Evolutionary conservation across 441 rosid genomes (phyloP).

Genomic region (Metrosideros polymorpha): DNA sequence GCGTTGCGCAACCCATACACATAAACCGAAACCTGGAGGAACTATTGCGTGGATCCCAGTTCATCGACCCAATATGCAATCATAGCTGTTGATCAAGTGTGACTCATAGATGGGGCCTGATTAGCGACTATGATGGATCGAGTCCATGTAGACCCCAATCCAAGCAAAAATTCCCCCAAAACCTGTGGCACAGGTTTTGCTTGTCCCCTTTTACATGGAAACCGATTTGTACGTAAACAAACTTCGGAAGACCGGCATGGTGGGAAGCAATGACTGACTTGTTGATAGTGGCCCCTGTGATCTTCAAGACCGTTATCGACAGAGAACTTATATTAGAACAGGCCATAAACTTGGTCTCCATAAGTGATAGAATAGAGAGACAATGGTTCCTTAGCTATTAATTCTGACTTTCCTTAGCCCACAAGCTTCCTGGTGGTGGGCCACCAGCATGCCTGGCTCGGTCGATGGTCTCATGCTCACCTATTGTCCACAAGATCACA

Average conservation of each 20-base stretch:
- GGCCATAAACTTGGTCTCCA: neutral
- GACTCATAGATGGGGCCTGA: too few relatives aligned
- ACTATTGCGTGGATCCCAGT: neutral
- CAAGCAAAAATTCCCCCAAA: neutral
- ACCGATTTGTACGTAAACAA: neutral
- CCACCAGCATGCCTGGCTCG: too few relatives aligned
- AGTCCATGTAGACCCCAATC: neutral
- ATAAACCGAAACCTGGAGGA: neutral
- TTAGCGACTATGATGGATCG: neutral
- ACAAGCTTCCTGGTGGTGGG: neutral
- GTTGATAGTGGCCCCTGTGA: too few relatives aligned
- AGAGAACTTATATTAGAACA: neutral
- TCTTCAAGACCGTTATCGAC: neutral
- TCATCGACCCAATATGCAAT: neutral
- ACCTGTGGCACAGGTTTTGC: neutral
- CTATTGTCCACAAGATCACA: neutral
- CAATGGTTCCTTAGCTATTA: neutral
- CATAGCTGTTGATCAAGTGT: neutral
- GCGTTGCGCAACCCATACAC: neutral
- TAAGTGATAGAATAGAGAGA: fast-evolving
- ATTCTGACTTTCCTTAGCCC: neutral
- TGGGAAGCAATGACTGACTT: neutral
- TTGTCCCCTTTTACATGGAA: neutral
- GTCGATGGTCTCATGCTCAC: too few relatives aligned
- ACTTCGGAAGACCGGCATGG: neutral